Evolutionary conservation across 495 filamentous ascomycete genomes (phyloP), one percentile per base, ranked within the genome.

Genomic region (Apodospora peruviana): DNA sequence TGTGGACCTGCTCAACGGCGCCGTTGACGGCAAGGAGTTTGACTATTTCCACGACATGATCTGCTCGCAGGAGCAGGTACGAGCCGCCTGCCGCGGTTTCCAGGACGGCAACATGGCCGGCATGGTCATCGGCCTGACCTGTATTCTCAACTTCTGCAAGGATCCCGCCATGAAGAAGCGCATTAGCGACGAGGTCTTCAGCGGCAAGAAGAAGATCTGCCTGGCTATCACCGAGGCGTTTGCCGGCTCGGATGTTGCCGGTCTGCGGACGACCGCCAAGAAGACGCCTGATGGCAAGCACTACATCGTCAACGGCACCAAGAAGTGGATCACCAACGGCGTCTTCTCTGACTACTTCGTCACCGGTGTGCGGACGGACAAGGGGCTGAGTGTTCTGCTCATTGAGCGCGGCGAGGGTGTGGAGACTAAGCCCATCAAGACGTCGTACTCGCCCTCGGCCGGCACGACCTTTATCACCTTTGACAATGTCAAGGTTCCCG

Each of bases 241-340:
- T 65, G 89, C 88, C 21, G 88, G 89, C 4, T 88, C 83, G 46
- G 89, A 95, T 69, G 88, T 95, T 9, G 88, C 88, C 7, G 84
- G 87, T 16, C 75, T 95, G 12, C 77, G 87, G 47, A 91, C 87
- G 3, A 91, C 88, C 1, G 88, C 88, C 9, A 78, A 73, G 50
- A 88, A 90, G 74, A 91, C 86, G 12, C 71, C 84, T 9, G 88
- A 91, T 65, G 88, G 88, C 43, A 87, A 87, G 61, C 76, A 87
- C 67, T 94, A 90, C 63, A 84, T 91, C 51, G 79, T 94, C 52
- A 90, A 89, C 65, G 88, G 88, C 50, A 91, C 87, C 56, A 94
- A 91, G 76, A 91, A 91, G 70, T 94, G 88, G 88, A 91, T 91
- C 69, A 95, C 89, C 34, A 95, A 95, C 73, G 89, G 88, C 50